These are phyloP conservation scores for Mortierella alpina DNA, from an alignment of 192 early-diverging fungal genomes.

Conservation along the genomic window DNA sequence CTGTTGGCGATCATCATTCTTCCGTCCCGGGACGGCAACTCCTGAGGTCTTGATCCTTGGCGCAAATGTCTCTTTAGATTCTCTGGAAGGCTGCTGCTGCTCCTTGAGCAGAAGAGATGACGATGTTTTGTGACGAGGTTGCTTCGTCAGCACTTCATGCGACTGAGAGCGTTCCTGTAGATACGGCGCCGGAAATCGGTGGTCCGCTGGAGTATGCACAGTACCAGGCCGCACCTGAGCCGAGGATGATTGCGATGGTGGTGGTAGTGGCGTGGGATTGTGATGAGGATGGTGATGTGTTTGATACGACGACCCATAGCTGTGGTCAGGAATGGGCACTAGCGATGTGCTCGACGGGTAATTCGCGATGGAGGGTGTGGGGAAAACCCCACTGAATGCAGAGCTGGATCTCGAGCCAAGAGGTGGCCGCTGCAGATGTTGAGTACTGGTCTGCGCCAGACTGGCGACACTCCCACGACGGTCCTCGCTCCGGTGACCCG, in stretches of 20 bases:
- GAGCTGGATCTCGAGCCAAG: slow-evolving; percentile 38
- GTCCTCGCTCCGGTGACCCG: slow-evolving; percentile 14
- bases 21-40: slow-evolving; percentile 19
- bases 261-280: slow-evolving; percentile 2
- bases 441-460: slow-evolving; percentile 4
- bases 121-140: slow-evolving; percentile 22
- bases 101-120: slow-evolving; percentile 13
- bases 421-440: slow-evolving; percentile 1
- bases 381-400: slow-evolving; percentile 23
- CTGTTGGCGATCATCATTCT: slow-evolving; percentile 13
- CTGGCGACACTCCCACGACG: slow-evolving; percentile 35
- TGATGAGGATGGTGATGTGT: background rate
- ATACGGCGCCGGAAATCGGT: slow-evolving; percentile 22
- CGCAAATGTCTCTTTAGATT: background rate
- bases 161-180: slow-evolving; percentile 34
- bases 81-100: background rate
- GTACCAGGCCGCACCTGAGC: background rate
- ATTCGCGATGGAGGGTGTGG: slow-evolving; percentile 21
- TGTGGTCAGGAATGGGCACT: slow-evolving; percentile 7
- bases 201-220: slow-evolving; percentile 9
- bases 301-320: slow-evolving; percentile 40
- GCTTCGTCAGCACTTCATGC: slow-evolving; percentile 18
- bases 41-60: slow-evolving; percentile 15
- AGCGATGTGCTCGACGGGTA: slow-evolving; percentile 37
- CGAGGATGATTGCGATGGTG: background rate